A percentile compares a stretch with the other conserved stretches of the same genome.
phyloP scores from a whole-genome alignment of 257 asterid genomes.

The Petrea volubilis region DNA sequence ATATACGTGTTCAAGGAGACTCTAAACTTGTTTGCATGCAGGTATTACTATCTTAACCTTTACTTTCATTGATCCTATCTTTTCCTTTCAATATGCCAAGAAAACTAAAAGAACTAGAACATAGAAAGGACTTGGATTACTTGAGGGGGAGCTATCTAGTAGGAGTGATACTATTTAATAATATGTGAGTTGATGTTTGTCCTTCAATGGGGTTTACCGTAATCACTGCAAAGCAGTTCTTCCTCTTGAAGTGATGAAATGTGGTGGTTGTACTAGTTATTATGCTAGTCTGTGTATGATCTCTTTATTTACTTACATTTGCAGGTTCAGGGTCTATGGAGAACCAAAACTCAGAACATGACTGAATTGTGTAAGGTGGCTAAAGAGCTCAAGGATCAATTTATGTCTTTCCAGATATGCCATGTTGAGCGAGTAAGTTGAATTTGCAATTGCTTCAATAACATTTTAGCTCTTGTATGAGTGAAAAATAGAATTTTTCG shows the following conservation, averaged over 20 bases:
- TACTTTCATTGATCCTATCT: constrained; percentile 1
- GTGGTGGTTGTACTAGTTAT: not conserved
- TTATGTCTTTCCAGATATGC: constrained; percentile 68
- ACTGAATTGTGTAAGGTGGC: constrained; percentile 91
- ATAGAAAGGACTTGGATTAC: not conserved
- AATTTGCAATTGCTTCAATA: constrained; percentile 8
- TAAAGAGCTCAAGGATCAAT: constrained; percentile 83
- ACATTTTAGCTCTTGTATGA: not conserved
- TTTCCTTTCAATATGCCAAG: not conserved
- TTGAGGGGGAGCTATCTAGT: not conserved
- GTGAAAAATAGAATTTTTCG: not conserved
- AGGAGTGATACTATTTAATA: not conserved
- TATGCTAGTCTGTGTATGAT: not conserved
- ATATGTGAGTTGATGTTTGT: not conserved
- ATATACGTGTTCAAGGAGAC: constrained; percentile 86
- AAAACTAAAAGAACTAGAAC: not conserved
- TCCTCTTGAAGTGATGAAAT: not conserved
- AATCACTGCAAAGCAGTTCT: not conserved
- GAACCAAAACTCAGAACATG: constrained; percentile 87
- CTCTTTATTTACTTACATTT: constrained; percentile 6
- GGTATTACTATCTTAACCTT: constrained; percentile 39
- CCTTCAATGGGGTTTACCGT: not conserved
- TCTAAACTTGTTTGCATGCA: constrained; percentile 99
- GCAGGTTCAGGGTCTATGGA: constrained; percentile 97
- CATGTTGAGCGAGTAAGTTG: constrained; percentile 80